Evolutionary conservation across 345 rosid species (phyloP), one percentile per base, ranked within the genome.

Genomic region (Lumnitzera racemosa): DNA sequence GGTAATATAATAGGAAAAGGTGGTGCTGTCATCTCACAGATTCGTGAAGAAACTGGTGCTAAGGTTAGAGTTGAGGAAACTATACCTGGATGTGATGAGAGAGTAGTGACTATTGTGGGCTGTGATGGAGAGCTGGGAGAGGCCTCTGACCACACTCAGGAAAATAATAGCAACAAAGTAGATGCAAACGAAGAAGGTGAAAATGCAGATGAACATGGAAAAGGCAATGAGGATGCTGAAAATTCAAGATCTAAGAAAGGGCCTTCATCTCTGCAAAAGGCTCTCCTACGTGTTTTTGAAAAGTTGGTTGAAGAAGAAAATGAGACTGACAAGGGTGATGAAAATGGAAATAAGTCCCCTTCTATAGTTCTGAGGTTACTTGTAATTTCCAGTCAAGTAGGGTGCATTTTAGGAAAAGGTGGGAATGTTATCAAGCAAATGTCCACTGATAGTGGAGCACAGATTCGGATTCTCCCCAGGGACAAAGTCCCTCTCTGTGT

Each of bases 321-420:
- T 29, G 70, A 60, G 31, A 49, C 51, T 16, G 75, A 61, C 51
- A 80, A 61, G 58, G 76, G 47, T 61, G 80, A 74, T 11, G 75
- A 60, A 46, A 82, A 72, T 31, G 66, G 61, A 16, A 72, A 59
- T 49, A 76, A 72, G 71, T 58, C 72, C 29, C 65, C 78, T 60
- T 24, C 63, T 1, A 50, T 52, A 57, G 54, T 76, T 57, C 63
- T 81, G 62, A 81, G 87, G 77, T 79, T 88, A 61, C 84, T 85
- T 57, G 80, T 83, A 64, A 75, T 66, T 53, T 76, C 83, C 23
- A 70, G 68, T 77, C 87, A 88, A 73, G 85, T 85, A 66, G 83
- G 85, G 48, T 76, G 85, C 70, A 70, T 88, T 64, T 68, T 82
- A 72, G 91, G 89, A 47, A 83, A 81, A 71, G 91, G 78, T 61